Evolutionary conservation across 2,329 filamentous ascomycete species (phyloP).

Genomic region (Ophiobolus disseminans): DNA sequence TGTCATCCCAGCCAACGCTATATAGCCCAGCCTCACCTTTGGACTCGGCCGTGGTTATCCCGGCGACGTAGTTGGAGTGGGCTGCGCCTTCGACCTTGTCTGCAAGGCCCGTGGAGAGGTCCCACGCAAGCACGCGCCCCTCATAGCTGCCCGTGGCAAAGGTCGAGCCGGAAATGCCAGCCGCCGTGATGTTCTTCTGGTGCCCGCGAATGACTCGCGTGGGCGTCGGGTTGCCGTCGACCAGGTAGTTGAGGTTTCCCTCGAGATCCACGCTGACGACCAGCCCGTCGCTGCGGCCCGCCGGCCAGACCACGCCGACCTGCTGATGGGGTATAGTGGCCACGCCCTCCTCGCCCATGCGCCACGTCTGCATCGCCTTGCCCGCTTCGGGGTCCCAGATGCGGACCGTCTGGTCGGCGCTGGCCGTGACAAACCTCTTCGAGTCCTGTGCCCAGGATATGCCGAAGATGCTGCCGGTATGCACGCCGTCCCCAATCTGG

Average conservation of each 20-base stretch:
- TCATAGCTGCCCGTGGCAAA: slow-evolving; percentile 93
- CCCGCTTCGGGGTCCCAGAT: slow-evolving; percentile 89
- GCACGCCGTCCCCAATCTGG: slow-evolving; percentile 80
- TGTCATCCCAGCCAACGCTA: slow-evolving; percentile 94
- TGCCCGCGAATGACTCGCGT: slow-evolving; percentile 81
- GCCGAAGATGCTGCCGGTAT: slow-evolving; percentile 91
- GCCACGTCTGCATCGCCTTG: slow-evolving; percentile 81
- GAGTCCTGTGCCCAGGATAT: slow-evolving; percentile 91
- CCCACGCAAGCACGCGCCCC: slow-evolving; percentile 85
- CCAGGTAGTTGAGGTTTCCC: slow-evolving; percentile 89
- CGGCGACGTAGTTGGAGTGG: slow-evolving; percentile 85
- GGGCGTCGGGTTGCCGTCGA: slow-evolving; percentile 73
- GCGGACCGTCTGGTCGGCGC: slow-evolving; percentile 92
- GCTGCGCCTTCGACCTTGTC: slow-evolving; percentile 77
- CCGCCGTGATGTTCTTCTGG: slow-evolving; percentile 86
- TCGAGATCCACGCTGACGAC: slow-evolving; percentile 89
- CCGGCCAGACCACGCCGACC: slow-evolving; percentile 90
- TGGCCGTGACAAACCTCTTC: slow-evolving; percentile 85
- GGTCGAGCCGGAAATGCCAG: slow-evolving; percentile 68
- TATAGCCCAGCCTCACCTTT: slow-evolving; percentile 64
- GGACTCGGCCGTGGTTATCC: slow-evolving; percentile 64
- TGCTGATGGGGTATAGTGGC: slow-evolving; percentile 84
- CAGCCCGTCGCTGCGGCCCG: slow-evolving; percentile 80
- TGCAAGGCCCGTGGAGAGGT: slow-evolving; percentile 72
- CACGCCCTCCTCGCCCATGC: slow-evolving; percentile 75